Percentiles rank a stretch among this genome's conserved stretches.
Evolutionary conservation across 148 eudicot species (phyloP).

Genomic region (Arctostaphylos glauca): DNA sequence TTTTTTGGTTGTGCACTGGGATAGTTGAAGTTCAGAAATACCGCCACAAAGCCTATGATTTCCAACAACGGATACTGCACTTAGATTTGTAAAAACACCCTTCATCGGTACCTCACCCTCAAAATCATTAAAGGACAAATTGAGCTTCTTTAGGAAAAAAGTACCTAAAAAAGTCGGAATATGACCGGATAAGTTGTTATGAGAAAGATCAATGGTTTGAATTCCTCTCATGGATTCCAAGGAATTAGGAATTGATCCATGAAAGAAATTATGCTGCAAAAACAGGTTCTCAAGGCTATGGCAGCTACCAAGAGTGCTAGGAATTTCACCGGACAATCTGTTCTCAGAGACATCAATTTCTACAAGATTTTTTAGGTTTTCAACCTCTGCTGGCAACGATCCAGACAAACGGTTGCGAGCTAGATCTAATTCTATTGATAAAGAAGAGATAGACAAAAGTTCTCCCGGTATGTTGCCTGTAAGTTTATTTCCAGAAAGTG

Average conservation of each 20-base stretch:
- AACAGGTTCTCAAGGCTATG: background rate
- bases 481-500: slow-evolving; percentile 14
- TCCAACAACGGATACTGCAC: slow-evolving; percentile 5
- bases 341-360: background rate
- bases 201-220: slow-evolving; percentile 11
- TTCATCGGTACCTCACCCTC: slow-evolving; percentile 15
- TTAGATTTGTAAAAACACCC: slow-evolving; percentile 16
- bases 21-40: background rate
- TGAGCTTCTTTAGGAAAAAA: background rate
- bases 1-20: background rate
- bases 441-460: background rate
- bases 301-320: slow-evolving; percentile 6
- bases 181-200: slow-evolving; percentile 18
- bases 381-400: background rate
- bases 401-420: slow-evolving; percentile 7
- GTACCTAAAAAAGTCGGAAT: background rate
- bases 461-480: slow-evolving; percentile 13
- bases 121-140: slow-evolving; percentile 15
- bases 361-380: background rate
- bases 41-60: slow-evolving; percentile 20
- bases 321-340: slow-evolving; percentile 1
- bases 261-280: background rate
- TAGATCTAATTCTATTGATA: slow-evolving; percentile 10
- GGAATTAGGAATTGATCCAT: slow-evolving; percentile 7
- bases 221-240: slow-evolving; percentile 1